Evolutionary conservation across 148 eudicot genomes (phyloP), one percentile per base, ranked within the genome.

Genomic region (Suaeda aralocaspica): DNA sequence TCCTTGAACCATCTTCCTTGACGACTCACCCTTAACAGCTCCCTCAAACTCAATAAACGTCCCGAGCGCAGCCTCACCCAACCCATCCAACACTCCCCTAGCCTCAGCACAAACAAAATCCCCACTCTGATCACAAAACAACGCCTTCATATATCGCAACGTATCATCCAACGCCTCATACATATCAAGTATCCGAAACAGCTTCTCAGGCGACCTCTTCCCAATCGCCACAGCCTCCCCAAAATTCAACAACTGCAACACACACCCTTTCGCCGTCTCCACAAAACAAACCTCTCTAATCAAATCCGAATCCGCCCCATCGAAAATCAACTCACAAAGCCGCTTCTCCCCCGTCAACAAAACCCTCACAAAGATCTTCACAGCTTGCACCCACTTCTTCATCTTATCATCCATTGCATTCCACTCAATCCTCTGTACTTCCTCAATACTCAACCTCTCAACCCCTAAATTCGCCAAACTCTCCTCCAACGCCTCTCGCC

Each of bases 171-270:
- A 64, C 7, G 82, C 96, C 34, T 95, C 97, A 72, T 89, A 86
- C 96, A 95, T 89, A 72, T 95, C 99, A 4, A 95, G 87, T 16
- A 95, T 84, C 39, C 93, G 74, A 76, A 89, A 95, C 72, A 95
- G 58, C 72, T 87, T 91, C 86, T 95, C 99, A 0, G 92, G 77
- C 0, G 99, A 84, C 70, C 97, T 77, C 60, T 74, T 84, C 36
- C 89, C 88, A 69, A 89, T 86, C 0, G 87, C 96, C 29, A 91
- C 90, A 0, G 97, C 97, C 72, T 91, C 96, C 1, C 91, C 99
- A 6, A 94, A 94, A 78, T 84, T 89, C 84, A 94, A 68, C 64
- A 91, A 30, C 79, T 89, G 97, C 81, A 91, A 70, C 25, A 89
- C 90, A 60, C 91, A 87, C 8, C 88, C 89, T 52, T 85, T 91